phyloP scores from a whole-genome alignment of 2,329 filamentous ascomycete species.

The Claviceps monticola region DNA sequence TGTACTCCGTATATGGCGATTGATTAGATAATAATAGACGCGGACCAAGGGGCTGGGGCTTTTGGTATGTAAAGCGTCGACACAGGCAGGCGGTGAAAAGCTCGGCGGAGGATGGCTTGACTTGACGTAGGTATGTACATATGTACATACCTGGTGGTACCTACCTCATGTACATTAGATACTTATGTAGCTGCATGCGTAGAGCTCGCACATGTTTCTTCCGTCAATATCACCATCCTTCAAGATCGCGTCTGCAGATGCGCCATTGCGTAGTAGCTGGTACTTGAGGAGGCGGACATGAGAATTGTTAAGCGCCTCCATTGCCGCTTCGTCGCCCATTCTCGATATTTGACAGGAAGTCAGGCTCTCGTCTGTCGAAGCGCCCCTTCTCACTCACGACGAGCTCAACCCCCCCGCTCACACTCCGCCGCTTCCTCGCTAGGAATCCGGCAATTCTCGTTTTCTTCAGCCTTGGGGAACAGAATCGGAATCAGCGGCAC shows the following conservation, averaged over 20 bases:
- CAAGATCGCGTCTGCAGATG: not conserved
- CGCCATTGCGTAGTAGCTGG: not conserved
- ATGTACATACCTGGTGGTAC: too few species aligned
- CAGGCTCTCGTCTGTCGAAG: not conserved
- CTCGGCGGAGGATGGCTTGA: not conserved
- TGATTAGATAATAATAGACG: not conserved
- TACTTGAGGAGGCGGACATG: conserved; percentile 8
- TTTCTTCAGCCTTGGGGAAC: not conserved
- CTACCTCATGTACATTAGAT: not conserved
- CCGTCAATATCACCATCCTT: not conserved
- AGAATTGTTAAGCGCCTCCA: conserved; percentile 2
- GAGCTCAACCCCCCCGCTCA: not conserved
- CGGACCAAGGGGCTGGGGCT: not conserved
- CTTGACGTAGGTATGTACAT: too few species aligned
- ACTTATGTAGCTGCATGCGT: not conserved
- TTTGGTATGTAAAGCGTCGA: not conserved
- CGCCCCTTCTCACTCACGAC: not conserved
- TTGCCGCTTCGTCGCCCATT: not conserved
- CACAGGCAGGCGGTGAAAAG: not conserved
- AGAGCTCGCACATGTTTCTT: not conserved
- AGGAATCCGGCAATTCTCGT: not conserved
- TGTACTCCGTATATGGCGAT: not conserved
- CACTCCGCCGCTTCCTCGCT: not conserved
- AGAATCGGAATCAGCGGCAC: not conserved
- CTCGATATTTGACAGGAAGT: not conserved